Percentiles rank a stretch among this genome's conserved stretches.
Evolutionary conservation across 768 basidiomycete species (phyloP).

Genomic region (Suillus clintonianus): DNA sequence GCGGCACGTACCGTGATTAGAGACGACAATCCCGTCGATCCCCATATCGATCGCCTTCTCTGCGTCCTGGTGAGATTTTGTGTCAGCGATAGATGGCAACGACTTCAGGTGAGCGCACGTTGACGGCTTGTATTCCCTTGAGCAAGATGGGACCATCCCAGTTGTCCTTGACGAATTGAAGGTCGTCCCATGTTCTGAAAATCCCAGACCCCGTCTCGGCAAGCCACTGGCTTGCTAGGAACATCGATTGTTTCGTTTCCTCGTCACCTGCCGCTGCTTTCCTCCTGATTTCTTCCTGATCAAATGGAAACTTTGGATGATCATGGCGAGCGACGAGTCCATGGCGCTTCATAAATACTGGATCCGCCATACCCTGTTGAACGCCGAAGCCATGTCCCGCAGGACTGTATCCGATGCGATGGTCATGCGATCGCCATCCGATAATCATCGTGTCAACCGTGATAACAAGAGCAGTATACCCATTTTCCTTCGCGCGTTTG

Average conservation of each 20-base stretch:
- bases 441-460: constrained; percentile 46
- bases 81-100: background rate
- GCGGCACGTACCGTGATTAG: constrained; percentile 65
- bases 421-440: constrained; percentile 48
- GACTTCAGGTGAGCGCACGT: constrained; percentile 6
- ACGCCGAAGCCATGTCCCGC: constrained; percentile 37
- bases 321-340: constrained; percentile 31
- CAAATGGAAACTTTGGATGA: constrained; percentile 37
- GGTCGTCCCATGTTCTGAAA: constrained; percentile 47
- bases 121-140: constrained; percentile 42
- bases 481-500: constrained; percentile 40
- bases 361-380: constrained; percentile 45
- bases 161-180: constrained; percentile 42
- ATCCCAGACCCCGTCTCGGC: constrained; percentile 39
- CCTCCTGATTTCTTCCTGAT: constrained; percentile 27
- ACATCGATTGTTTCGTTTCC: constrained; percentile 23
- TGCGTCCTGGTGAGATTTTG: constrained; percentile 33
- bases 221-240: constrained; percentile 41
- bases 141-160: constrained; percentile 53
- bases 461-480: constrained; percentile 46
- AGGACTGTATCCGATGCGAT: constrained; percentile 41
- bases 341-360: constrained; percentile 45
- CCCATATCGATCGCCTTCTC: constrained; percentile 63
- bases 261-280: constrained; percentile 32
- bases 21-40: constrained; percentile 75